Percentiles rank a stretch among this genome's conserved stretches.
Conservation (phyloP, 2,329 filamentous ascomycete species). For the Alternaria rosae region DNA sequence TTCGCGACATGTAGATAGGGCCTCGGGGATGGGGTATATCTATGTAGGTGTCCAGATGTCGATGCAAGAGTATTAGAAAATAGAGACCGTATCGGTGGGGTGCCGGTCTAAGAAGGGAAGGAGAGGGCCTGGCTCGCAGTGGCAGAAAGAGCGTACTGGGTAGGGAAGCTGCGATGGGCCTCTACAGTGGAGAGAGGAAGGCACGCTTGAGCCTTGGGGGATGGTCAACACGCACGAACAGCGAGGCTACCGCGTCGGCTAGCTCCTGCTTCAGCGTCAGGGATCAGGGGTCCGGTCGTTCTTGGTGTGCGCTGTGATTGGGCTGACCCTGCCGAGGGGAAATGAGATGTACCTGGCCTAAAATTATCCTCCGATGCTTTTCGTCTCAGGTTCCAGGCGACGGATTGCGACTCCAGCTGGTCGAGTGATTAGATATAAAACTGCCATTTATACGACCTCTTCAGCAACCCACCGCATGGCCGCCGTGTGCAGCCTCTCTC, state of each 20-base stretch:
- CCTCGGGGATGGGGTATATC: constrained; percentile 17
- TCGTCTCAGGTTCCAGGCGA: constrained; percentile 4
- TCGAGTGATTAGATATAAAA: not conserved
- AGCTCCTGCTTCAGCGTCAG: constrained; percentile 18
- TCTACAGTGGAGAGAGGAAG: constrained; percentile 29
- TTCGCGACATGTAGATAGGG: constrained; percentile 31
- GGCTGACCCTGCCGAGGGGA: constrained; percentile 28
- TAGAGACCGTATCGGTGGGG: constrained; percentile 24
- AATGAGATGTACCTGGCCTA: constrained; percentile 38
- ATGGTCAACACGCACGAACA: constrained; percentile 18
- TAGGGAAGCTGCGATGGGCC: constrained; percentile 45
- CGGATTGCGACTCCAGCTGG: not conserved
- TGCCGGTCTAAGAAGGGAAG: constrained; percentile 35
- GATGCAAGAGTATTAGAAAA: constrained; percentile 18
- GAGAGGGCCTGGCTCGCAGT: constrained; percentile 36
- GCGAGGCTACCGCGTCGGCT: constrained; percentile 7
- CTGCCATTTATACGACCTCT: not conserved
- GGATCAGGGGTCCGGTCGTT: constrained; percentile 20
- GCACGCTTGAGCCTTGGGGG: constrained; percentile 32
- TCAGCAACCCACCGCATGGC: not conserved
- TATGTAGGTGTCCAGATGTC: constrained; percentile 15
- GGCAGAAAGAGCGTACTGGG: constrained; percentile 48
- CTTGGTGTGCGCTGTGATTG: constrained; percentile 29
- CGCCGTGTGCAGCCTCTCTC: not conserved
- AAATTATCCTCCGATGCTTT: constrained; percentile 36